Evolutionary conservation across 257 asterid species (phyloP), one percentile per base, ranked within the genome.

Genomic region (Striga asiatica): DNA sequence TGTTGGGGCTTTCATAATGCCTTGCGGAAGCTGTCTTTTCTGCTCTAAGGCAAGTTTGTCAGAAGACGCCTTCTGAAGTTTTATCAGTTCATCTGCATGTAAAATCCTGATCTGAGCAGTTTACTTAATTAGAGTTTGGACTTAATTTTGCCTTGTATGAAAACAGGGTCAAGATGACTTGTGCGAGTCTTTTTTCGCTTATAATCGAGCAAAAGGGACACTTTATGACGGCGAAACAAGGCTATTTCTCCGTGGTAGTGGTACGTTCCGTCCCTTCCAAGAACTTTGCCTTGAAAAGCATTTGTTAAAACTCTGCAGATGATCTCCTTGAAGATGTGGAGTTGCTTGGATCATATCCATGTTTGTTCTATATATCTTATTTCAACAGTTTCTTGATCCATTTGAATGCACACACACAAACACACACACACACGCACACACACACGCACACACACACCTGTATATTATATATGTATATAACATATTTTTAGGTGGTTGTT

Each of bases 1-100:
- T 55, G 82, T 87, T 62, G 98, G 98, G 61, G 98, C 98, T 62
- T 91, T 91, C 57, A 91, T 91, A 81, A 87, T 91, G 98, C 98
- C 98, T 32, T 91, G 98, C 43, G 98, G 98, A 62, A 80, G 74
- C 81, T 91, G 98, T 77, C 71, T 76, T 78, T 91, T 60, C 81
- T 91, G 98, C 76, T 80, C 95, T 14, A 87, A 78, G 98, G 98
- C 72, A 61, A 74, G 81, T 71, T 13, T 49, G 65, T 47, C 23
- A 22, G 39, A 48, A 50, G 47, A 38, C 59, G 48, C 27, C 55
- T 21, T 65, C 59, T 28, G 32, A 50, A 38, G 50, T 69, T 62
- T 66, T 66, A 53, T 48, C 25, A 50, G 72, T 62, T 66, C 69
- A 53, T 48, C 25, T 56, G 13, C 55, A 14, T 32, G 41, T 34